Conservation (phyloP, 768 basidiomycete genomes). For the Strobilomyces echinocephalus region DNA sequence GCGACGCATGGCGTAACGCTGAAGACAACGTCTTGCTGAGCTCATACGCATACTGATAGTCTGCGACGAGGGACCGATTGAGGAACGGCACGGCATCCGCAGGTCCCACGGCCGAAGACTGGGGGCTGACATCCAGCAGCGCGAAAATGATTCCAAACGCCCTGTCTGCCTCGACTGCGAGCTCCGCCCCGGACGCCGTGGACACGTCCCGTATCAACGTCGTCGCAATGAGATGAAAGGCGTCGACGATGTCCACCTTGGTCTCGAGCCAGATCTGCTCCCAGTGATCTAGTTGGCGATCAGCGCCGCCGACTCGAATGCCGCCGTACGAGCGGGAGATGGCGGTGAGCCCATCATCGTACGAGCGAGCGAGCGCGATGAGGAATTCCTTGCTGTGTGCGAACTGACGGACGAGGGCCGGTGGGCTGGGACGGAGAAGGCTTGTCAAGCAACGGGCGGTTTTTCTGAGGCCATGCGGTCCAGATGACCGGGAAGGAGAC, state of each 20-base stretch:
- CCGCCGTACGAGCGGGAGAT: conserved; percentile 63
- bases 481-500: conserved; percentile 39
- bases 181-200: conserved; percentile 36
- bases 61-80: conserved; percentile 60
- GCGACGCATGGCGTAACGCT: conserved; percentile 40
- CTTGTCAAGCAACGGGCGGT: conserved; percentile 51
- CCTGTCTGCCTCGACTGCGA: conserved; percentile 47
- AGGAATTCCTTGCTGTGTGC: conserved; percentile 49
- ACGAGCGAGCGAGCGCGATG: conserved; percentile 52
- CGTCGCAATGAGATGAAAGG: conserved; percentile 56
- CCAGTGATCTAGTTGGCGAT: conserved; percentile 54
- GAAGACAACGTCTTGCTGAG: conserved; percentile 47
- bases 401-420: conserved; percentile 48
- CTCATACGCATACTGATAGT: conserved; percentile 68
- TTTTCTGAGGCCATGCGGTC: conserved; percentile 64
- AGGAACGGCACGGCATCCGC: conserved; percentile 49
- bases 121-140: conserved; percentile 44
- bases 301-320: conserved; percentile 24
- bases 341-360: conserved; percentile 52
- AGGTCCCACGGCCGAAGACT: conserved; percentile 11
- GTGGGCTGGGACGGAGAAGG: conserved; percentile 50
- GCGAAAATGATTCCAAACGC: conserved; percentile 57
- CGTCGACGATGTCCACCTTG: conserved; percentile 67
- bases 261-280: conserved; percentile 66
- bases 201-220: conserved; percentile 48